A percentile compares a stretch with the other conserved stretches of the same genome.
Evolutionary conservation across 805 yeast species (phyloP).

Genomic region (Ogataea polymorpha): DNA sequence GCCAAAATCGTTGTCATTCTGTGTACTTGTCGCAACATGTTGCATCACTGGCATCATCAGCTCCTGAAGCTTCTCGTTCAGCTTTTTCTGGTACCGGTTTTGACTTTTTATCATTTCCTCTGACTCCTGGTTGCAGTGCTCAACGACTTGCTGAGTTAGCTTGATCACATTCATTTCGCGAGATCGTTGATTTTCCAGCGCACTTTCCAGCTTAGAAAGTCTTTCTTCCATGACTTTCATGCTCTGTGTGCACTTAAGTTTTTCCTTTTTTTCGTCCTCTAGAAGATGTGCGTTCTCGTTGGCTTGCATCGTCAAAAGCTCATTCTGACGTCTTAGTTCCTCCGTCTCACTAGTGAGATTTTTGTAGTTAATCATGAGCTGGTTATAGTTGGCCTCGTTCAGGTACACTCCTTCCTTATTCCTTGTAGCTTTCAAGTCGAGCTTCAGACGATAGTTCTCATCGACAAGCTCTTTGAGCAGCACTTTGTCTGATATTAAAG

Average conservation of each 20-base stretch:
- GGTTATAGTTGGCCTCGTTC: conserved; percentile 57
- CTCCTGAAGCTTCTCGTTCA: conserved; percentile 16
- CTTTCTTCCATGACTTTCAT: conserved; percentile 29
- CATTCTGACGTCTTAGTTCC: conserved; percentile 43
- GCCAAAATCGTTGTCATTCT: not conserved
- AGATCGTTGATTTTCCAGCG: conserved; percentile 25
- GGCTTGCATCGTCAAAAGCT: conserved; percentile 38
- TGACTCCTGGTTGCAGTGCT: conserved; percentile 29
- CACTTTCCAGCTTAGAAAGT: conserved; percentile 32
- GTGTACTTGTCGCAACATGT: conserved; percentile 4
- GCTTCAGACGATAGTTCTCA: conserved; percentile 42
- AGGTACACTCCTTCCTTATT: conserved; percentile 63
- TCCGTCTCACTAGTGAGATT: conserved; percentile 48
- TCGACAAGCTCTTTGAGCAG: conserved; percentile 44
- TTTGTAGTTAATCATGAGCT: conserved; percentile 45
- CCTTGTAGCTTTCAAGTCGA: conserved; percentile 60
- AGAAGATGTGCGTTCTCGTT: conserved; percentile 17
- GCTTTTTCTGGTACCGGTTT: conserved; percentile 10
- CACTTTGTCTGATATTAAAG: conserved; percentile 40
- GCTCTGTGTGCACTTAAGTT: conserved; percentile 15
- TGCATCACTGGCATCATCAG: conserved; percentile 15
- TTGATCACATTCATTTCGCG: conserved; percentile 14
- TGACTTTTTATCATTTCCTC: conserved; percentile 22
- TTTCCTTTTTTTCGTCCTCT: conserved; percentile 24
- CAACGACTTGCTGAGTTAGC: conserved; percentile 21